Base-by-base conservation (phyloP, 192 early-diverging fungal species). In the Ambispora gerdemannii region DNA sequence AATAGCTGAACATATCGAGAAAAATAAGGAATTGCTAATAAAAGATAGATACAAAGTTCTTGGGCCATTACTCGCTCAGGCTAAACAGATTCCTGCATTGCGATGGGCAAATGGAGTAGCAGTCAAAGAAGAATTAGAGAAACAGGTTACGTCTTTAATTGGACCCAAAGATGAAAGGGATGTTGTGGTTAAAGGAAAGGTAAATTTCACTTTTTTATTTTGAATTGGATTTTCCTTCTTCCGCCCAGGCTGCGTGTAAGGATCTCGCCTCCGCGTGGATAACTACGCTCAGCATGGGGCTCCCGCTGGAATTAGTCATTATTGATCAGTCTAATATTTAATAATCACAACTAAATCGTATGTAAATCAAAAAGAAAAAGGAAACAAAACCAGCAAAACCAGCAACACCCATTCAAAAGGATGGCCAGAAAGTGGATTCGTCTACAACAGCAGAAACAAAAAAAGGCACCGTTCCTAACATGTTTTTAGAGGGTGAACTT, bases 91-190 rank as follows among this genome's bases (percentile, higher is more conserved):
- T 31, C 82, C 88, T 13, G 80, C 76, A 34, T 81, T 98, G 59
- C 83, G 82, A 63, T 99, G 98, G 98, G 98, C 96, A 25, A 90
- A 95, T 70, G 83, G 92, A 50, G 83, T 85, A 68, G 82, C 81
- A 55, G 88, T 98, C 38, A 99, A 99, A 80, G 82, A 87, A 64
- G 89, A 88, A 78, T 80, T 97, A 33, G 98, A 98, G 50, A 86
- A 84, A 32, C 91, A 94, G 84, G 80, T 92, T 51, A 76, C 91
- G 22, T 87, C 88, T 19, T 72, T 90, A n/a, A 81, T 99, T 59
- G 98, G 98, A n/a, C 95, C 95, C 72, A 97, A 98, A 79, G 96
- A 98, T 78, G 96, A 98, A 75, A 88, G 96, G 50, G 96, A 98
- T 77, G 83, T 84, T 43, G 62, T 73, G 32, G 67, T 74, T 58